phyloP scores from a whole-genome alignment of 331 rosid species.

The Pyracantha coccinea region DNA sequence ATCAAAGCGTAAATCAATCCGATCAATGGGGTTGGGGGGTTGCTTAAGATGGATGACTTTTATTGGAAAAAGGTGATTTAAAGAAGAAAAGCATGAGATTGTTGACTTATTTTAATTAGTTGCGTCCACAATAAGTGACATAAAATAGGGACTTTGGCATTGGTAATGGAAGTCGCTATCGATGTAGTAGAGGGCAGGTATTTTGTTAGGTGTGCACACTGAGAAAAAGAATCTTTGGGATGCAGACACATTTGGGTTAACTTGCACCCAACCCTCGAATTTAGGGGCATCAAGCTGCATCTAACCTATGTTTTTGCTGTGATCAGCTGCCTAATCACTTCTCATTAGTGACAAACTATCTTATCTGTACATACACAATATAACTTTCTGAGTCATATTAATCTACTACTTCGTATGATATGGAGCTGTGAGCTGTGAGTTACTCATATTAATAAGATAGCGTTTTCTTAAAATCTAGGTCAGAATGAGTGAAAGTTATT shows the following conservation, averaged over 20 bases:
- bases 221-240: slow-evolving; percentile 33
- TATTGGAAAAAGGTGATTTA: slow-evolving; percentile 3
- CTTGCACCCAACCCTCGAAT: slow-evolving; percentile 27
- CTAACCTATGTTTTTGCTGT: background rate
- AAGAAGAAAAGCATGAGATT: slow-evolving; percentile 41
- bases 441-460: too few species aligned
- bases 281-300: slow-evolving; percentile 1
- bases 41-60: slow-evolving; percentile 27
- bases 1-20: background rate
- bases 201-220: slow-evolving; percentile 58
- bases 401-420: too few species aligned
- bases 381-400: too few species aligned
- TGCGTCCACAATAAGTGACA: slow-evolving; percentile 23
- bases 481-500: too few species aligned
- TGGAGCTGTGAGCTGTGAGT: too few species aligned
- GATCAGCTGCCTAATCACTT: background rate
- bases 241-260: slow-evolving; percentile 14
- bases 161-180: slow-evolving; percentile 52
- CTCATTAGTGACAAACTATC: background rate
- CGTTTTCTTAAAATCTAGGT: too few species aligned
- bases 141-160: slow-evolving; percentile 22
- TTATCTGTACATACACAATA: too few species aligned
- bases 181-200: slow-evolving; percentile 62
- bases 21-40: slow-evolving; percentile 7
- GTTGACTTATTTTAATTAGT: slow-evolving; percentile 36